A percentile compares a stretch with the other conserved stretches of the same genome.
These are phyloP conservation scores for Scytalidium lignicola DNA, from an alignment of 2,329 filamentous ascomycete genomes.

Conservation along the genomic window DNA sequence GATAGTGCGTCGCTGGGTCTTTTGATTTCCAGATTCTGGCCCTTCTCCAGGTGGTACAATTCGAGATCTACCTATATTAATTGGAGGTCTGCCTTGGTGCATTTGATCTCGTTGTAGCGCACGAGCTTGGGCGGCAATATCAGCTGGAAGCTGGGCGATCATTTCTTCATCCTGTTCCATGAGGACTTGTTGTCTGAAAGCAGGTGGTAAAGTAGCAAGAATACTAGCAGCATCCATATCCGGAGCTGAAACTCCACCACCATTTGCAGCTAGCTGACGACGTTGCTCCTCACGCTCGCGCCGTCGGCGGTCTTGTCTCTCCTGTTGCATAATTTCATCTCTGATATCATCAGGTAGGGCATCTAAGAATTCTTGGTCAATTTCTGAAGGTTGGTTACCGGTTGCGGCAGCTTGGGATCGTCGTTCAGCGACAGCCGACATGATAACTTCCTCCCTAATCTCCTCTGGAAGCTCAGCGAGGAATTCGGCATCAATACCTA, in stretches of 20 bases:
- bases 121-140: slow-evolving; percentile 81
- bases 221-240: slow-evolving; percentile 93
- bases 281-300: slow-evolving; percentile 79
- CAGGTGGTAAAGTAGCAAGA: slow-evolving; percentile 80
- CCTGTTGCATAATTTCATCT: slow-evolving; percentile 84
- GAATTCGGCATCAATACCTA: slow-evolving; percentile 93
- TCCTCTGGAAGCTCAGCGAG: slow-evolving; percentile 97
- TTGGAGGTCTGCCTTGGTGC: slow-evolving; percentile 16
- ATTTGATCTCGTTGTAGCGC: slow-evolving; percentile 47
- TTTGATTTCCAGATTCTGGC: slow-evolving; percentile 33
- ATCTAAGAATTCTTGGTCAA: slow-evolving; percentile 90
- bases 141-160: slow-evolving; percentile 75
- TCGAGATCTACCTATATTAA: slow-evolving; percentile 41
- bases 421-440: slow-evolving; percentile 79
- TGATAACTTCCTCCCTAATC: slow-evolving; percentile 90
- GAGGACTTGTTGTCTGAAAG: slow-evolving; percentile 78
- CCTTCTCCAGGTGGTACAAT: slow-evolving; percentile 33
- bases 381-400: slow-evolving; percentile 72
- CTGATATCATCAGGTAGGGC: slow-evolving; percentile 87
- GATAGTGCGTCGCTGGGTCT: slow-evolving; percentile 71
- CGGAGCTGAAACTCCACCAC: slow-evolving; percentile 45
- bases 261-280: slow-evolving; percentile 52
- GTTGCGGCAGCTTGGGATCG: slow-evolving; percentile 69
- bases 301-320: slow-evolving; percentile 81
- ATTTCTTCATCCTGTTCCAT: slow-evolving; percentile 89